A percentile compares a stretch with the other conserved stretches of the same genome.
phyloP scores from a whole-genome alignment of 371 early-diverging fungal species.

The Rhizopus delemar region DNA sequence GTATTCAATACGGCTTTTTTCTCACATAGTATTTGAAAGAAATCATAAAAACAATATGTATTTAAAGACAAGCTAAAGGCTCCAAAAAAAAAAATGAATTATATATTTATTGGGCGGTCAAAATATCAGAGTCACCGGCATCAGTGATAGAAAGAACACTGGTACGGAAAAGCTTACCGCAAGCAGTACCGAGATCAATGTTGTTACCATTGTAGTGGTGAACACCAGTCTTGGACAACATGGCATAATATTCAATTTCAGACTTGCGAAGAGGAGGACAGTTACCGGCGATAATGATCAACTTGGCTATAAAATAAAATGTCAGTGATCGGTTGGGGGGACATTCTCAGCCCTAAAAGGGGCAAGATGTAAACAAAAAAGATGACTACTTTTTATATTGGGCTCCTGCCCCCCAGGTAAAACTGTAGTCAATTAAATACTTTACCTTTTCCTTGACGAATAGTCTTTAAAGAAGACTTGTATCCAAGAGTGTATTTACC shows the following conservation, averaged over 20 bases:
- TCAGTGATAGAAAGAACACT: conserved; percentile 93
- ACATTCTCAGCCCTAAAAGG: conserved; percentile 42
- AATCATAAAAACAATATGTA: no score
- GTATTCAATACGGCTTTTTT: no score
- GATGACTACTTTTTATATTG: conserved; percentile 14
- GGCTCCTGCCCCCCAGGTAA: conserved; percentile 25
- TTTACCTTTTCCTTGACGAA: conserved; percentile 94
- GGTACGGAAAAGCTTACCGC: conserved; percentile 98
- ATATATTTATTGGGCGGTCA: conserved; percentile 41
- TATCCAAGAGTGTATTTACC: conserved; percentile 97
- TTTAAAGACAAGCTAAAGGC: no score
- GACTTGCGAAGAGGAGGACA: conserved; percentile 98
- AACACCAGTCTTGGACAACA: conserved; percentile 99
- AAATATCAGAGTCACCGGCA: conserved; percentile 90
- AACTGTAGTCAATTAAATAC: conserved; percentile 18
- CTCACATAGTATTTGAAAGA: no score
- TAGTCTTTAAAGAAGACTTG: conserved; percentile 95
- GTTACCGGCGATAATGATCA: conserved; percentile 97
- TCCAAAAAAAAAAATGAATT: not conserved
- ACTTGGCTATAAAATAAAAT: conserved; percentile 75
- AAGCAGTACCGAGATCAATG: conserved; percentile 98
- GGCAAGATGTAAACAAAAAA: conserved; percentile 11
- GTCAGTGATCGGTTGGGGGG: conserved; percentile 31
- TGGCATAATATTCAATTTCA: conserved; percentile 99
- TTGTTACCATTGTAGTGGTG: conserved; percentile 98